A percentile compares a stretch with the other conserved stretches of the same genome.
Evolutionary conservation across 495 filamentous ascomycete species (phyloP).

Genomic region (Talaromyces trachyspermus): DNA sequence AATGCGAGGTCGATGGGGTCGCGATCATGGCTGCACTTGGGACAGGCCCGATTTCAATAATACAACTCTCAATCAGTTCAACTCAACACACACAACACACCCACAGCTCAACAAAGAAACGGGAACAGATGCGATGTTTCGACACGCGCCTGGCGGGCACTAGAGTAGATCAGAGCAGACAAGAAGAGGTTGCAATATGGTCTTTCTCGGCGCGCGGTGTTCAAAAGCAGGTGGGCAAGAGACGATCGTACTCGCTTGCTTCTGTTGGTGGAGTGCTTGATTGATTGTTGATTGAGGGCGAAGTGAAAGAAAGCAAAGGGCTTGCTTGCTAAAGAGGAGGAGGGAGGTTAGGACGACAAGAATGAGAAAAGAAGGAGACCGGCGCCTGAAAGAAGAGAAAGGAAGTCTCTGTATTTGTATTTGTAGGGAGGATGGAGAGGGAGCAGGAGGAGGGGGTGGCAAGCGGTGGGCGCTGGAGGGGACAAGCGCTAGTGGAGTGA

Average conservation of each 20-base stretch:
- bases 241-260: too few relatives aligned
- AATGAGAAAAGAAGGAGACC: slow-evolving; percentile 5
- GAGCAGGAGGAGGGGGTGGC: slow-evolving; percentile 13
- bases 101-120: background rate
- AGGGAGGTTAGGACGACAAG: background rate
- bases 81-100: too few relatives aligned
- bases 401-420: background rate
- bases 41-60: too few relatives aligned
- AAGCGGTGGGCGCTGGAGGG: too few relatives aligned
- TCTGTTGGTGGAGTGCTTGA: too few relatives aligned
- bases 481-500: too few relatives aligned
- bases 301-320: background rate
- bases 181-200: too few relatives aligned
- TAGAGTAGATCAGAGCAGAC: too few relatives aligned
- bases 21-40: background rate
- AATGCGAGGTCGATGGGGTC: background rate
- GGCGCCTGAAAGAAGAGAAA: slow-evolving; percentile 6
- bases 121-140: background rate
- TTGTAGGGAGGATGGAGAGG: slow-evolving; percentile 9
- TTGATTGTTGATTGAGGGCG: background rate
- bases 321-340: background rate
- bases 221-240: too few relatives aligned
- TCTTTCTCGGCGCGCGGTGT: too few relatives aligned
- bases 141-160: too few relatives aligned
- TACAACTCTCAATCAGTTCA: too few relatives aligned